Percentiles rank a stretch among this genome's conserved stretches.
phyloP scores from a whole-genome alignment of 1,284 basidiomycete genomes.

The Ustilago hordei region DNA sequence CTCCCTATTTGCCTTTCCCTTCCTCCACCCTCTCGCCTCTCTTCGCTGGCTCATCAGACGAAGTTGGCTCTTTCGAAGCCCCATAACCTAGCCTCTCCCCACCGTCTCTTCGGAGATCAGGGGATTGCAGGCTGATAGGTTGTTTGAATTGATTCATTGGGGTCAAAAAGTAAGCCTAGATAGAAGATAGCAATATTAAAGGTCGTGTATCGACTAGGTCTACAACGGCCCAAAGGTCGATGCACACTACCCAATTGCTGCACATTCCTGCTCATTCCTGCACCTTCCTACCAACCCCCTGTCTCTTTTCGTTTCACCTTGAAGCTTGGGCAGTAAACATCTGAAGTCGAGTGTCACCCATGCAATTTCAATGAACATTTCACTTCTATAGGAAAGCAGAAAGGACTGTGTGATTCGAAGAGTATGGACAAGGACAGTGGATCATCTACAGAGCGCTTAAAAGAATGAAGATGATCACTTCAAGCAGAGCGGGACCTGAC shows the following conservation, averaged over 20 bases:
- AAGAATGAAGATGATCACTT: background rate
- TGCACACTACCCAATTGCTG: constrained; percentile 58
- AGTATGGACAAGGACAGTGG: constrained; percentile 1
- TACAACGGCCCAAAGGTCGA: constrained; percentile 27
- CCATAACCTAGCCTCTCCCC: constrained; percentile 44
- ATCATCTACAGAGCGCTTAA: background rate
- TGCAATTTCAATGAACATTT: background rate
- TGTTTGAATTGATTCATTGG: constrained; percentile 33
- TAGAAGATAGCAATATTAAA: constrained; percentile 45
- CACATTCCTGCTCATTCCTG: constrained; percentile 15
- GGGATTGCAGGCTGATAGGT: constrained; percentile 50
- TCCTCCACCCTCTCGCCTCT: background rate
- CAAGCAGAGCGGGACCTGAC: background rate
- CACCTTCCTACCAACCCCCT: background rate
- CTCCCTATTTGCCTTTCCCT: background rate
- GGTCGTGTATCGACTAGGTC: constrained; percentile 50
- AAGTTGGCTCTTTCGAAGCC: constrained; percentile 55
- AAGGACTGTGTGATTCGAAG: background rate
- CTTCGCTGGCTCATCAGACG: background rate
- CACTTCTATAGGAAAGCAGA: background rate
- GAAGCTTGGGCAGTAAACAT: background rate
- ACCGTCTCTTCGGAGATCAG: background rate
- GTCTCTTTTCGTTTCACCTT: background rate
- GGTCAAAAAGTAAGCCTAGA: constrained; percentile 59
- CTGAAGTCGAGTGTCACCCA: background rate